Evolutionary conservation across 2,329 filamentous ascomycete species (phyloP).

Genomic region (Botryosphaeria dothidea): DNA sequence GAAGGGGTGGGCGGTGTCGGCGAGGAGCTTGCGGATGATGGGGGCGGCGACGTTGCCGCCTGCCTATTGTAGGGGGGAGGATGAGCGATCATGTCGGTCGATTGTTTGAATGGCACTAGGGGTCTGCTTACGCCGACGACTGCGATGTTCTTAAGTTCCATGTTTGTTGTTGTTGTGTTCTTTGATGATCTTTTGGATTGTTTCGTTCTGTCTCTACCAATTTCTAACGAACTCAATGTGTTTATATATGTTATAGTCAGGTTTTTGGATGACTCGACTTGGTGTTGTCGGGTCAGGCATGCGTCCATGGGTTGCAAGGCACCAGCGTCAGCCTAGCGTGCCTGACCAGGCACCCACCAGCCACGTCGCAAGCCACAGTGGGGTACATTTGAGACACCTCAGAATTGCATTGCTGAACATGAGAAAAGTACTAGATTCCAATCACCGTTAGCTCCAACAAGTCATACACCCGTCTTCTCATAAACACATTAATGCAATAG

Average conservation of each 20-base stretch:
- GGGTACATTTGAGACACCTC: background rate
- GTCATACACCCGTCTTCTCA: no score
- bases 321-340: conserved; percentile 6
- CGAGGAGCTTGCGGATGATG: conserved; percentile 32
- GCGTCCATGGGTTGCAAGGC: background rate
- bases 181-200: background rate
- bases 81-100: background rate
- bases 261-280: background rate
- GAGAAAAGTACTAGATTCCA: no score
- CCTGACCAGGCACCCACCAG: background rate
- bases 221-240: no score
- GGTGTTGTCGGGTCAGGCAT: background rate
- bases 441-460: no score
- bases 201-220: background rate
- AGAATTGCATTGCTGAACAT: no score
- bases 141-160: conserved; percentile 37
- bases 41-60: conserved; percentile 35
- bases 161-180: conserved; percentile 18
- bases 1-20: conserved; percentile 28
- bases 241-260: background rate
- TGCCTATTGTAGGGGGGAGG: conserved; percentile 25
- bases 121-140: conserved; percentile 33
- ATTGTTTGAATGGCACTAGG: no score
- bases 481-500: no score
- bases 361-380: background rate